phyloP scores from a whole-genome alignment of 805 yeast genomes.

The Kodamaea leandrae region DNA sequence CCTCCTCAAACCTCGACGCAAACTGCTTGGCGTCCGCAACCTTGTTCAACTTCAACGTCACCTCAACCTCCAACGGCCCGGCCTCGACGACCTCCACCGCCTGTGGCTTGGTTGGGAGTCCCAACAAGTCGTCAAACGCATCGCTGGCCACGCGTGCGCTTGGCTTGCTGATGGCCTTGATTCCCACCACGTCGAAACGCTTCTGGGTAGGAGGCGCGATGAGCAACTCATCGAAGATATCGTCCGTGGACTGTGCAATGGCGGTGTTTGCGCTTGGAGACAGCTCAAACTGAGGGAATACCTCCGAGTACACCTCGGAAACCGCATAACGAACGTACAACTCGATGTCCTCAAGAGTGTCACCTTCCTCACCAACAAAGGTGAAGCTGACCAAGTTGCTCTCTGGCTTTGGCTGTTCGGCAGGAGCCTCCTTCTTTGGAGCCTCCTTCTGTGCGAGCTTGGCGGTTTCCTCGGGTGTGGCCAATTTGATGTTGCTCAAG shows the following conservation, averaged over 20 bases:
- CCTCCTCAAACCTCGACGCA: slow-evolving; percentile 32
- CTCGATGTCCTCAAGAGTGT: slow-evolving; percentile 7
- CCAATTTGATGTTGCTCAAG: slow-evolving; percentile 60
- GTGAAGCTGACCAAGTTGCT: slow-evolving; percentile 20
- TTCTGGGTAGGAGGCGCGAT: slow-evolving; percentile 33
- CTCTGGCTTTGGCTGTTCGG: slow-evolving; percentile 11
- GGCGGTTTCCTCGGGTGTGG: slow-evolving; percentile 26
- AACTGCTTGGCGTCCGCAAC: slow-evolving; percentile 36
- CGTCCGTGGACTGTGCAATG: slow-evolving; percentile 15
- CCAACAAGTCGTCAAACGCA: slow-evolving; percentile 36
- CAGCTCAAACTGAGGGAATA: slow-evolving; percentile 36
- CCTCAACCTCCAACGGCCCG: slow-evolving; percentile 21
- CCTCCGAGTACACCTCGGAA: slow-evolving; percentile 28
- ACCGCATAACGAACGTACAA: slow-evolving; percentile 17
- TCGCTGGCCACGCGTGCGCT: slow-evolving; percentile 5
- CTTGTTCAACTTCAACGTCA: slow-evolving; percentile 33
- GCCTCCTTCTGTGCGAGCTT: slow-evolving; percentile 13
- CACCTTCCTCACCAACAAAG: slow-evolving; percentile 5
- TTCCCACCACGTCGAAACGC: slow-evolving; percentile 34
- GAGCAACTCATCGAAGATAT: slow-evolving; percentile 39
- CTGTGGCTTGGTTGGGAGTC: slow-evolving; percentile 20
- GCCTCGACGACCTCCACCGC: background rate
- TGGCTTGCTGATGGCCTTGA: slow-evolving; percentile 7
- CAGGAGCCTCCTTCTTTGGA: slow-evolving; percentile 12
- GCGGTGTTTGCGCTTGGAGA: slow-evolving; percentile 28